Base-by-base conservation (phyloP, 257 asterid genomes). In the Nicotiana tomentosiformis region DNA sequence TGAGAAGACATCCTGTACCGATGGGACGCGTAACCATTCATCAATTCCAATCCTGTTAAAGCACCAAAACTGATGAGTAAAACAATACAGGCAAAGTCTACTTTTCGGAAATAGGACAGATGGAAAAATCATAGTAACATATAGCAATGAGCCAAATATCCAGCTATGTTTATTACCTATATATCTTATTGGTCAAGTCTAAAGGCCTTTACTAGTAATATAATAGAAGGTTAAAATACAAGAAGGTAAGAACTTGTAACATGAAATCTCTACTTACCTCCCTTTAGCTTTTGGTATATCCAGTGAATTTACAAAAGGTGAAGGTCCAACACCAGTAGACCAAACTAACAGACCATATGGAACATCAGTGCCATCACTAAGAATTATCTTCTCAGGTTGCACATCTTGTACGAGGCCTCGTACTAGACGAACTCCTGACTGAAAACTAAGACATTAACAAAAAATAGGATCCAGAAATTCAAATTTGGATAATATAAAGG, bases 241-340 rank as follows among this genome's bases (percentile, higher is more conserved):
- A 32, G 33, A 32, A 32, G 33, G 33, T 32, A 65, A 32, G 39
- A 66, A 30, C 6, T 32, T 32, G 43, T 66, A 8, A 18, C 33
- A 4, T 32, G 60, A 72, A 62, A 61, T 61, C 16, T 62, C 35
- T 0, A 23, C 57, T 81, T 83, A 93, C 98, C 98, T 90, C 84
- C 98, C 99, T 60, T 95, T 95, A n/a, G 95, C 95, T 89, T 92
- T 95, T 33, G 97, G 95, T 84, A 95, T 49, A 77, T 95, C 96
- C 56, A 95, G 83, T 80, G 89, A 69, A 16, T 81, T 92, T 84
- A 94, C 99, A 69, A 95, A 93, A 49, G 91, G 29, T 5, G 99
- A 93, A 61, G 98, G 99, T 43, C 99, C 99, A 64, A 95, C 99
- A 49, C 99, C 99, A 4, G 99, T 95, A 66, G 99, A 95, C 99